Percentiles rank a stretch among this genome's conserved stretches.
phyloP scores from a whole-genome alignment of 2,329 filamentous ascomycete species.

The Chlorencoelia australis region DNA sequence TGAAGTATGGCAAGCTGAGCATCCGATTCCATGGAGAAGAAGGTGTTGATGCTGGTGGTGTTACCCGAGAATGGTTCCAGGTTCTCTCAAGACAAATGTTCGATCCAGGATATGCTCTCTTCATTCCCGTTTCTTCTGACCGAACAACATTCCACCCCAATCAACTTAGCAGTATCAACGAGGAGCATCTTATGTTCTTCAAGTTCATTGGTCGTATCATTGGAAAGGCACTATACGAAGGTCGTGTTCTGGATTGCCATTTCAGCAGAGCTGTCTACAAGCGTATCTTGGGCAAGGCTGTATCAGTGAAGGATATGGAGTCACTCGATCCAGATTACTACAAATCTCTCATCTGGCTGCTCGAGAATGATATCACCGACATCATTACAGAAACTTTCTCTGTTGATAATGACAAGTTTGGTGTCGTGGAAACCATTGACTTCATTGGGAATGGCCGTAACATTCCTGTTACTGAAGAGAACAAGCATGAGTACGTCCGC shows the following conservation, averaged over 20 bases:
- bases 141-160: constrained; percentile 98
- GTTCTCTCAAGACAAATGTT: constrained; percentile 97
- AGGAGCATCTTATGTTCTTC: constrained; percentile 95
- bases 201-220: constrained; percentile 99
- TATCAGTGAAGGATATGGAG: constrained; percentile 99
- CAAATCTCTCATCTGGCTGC: constrained; percentile 97
- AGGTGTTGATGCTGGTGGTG: constrained; percentile 93
- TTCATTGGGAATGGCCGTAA: constrained; percentile 81
- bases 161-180: constrained; percentile 84
- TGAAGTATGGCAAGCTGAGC: constrained; percentile 98
- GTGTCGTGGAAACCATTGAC: constrained; percentile 78
- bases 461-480: constrained; percentile 90
- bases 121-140: constrained; percentile 92
- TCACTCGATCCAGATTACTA: constrained; percentile 98
- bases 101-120: constrained; percentile 92
- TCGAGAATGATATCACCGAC: constrained; percentile 92
- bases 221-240: constrained; percentile 94
- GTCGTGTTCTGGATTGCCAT: constrained; percentile 91
- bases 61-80: constrained; percentile 98
- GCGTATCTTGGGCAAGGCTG: constrained; percentile 85
- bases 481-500: constrained; percentile 96
- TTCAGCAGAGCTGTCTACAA: constrained; percentile 99
- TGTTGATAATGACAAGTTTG: constrained; percentile 88
- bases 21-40: constrained; percentile 97
- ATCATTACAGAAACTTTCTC: constrained; percentile 96